Conservation (phyloP, 2,329 filamentous ascomycete species). For the Fusarium longipes region DNA sequence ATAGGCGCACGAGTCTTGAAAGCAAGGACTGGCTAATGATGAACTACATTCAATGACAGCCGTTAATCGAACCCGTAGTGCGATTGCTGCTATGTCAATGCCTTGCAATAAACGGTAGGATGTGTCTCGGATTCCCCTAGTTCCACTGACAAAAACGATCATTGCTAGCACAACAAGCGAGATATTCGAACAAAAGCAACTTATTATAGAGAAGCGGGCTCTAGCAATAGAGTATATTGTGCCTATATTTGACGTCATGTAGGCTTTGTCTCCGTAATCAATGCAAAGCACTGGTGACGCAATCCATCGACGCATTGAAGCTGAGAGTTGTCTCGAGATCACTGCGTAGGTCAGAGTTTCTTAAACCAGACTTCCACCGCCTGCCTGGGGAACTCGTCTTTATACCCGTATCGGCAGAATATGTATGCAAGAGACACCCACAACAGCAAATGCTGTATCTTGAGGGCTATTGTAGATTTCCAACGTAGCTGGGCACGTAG, state of each 20-base stretch:
- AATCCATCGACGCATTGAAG: background rate
- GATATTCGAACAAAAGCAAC: background rate
- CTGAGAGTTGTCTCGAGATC: conserved; percentile 23
- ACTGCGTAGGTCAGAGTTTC: conserved; percentile 48
- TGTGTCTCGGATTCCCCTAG: conserved; percentile 48
- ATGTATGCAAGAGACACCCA: background rate
- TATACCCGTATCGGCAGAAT: background rate
- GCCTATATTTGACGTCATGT: conserved; percentile 40
- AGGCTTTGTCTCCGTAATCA: conserved; percentile 40
- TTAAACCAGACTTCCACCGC: too few relatives aligned
- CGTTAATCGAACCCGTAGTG: background rate
- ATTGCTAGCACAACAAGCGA: conserved; percentile 7
- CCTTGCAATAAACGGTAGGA: conserved; percentile 21
- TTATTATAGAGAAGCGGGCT: background rate
- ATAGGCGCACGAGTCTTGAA: background rate
- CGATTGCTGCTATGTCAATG: conserved; percentile 7
- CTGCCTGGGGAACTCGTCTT: background rate
- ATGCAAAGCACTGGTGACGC: conserved; percentile 42
- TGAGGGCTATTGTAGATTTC: background rate
- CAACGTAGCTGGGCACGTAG: background rate
- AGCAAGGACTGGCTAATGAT: background rate
- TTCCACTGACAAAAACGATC: conserved; percentile 50
- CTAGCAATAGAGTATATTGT: background rate
- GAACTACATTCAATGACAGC: background rate
- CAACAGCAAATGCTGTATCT: background rate